Conservation (phyloP, 352 stramenopile species). For the Pseudoperonospora humuli region DNA sequence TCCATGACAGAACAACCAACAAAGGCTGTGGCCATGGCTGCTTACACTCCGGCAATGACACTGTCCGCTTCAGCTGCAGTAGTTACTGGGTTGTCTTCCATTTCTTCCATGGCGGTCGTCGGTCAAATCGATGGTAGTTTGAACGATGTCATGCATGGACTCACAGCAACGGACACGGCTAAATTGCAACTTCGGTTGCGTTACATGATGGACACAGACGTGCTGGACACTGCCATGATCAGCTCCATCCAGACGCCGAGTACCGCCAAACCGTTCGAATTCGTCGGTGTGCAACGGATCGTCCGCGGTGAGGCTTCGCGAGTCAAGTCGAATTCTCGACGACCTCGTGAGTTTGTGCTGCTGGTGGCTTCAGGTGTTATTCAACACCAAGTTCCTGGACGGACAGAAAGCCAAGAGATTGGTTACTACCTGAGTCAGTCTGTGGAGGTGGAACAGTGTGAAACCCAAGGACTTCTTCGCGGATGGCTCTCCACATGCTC, state of each 20-base stretch:
- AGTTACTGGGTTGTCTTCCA: conserved; percentile 4
- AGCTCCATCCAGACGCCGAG: conserved; percentile 15
- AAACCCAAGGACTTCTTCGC: conserved; percentile 1
- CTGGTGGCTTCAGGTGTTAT: conserved; percentile 24
- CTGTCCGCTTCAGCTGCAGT: conserved; percentile 1
- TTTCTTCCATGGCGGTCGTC: conserved; percentile 15
- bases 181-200: conserved; percentile 23
- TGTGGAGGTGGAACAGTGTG: conserved; percentile 9
- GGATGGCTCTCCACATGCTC: conserved; percentile 26
- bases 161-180: conserved; percentile 19
- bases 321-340: conserved; percentile 9
- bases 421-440: conserved; percentile 23
- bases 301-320: conserved; percentile 16
- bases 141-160: conserved; percentile 31
- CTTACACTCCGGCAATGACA: conserved; percentile 17
- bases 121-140: conserved; percentile 25
- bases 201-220: conserved; percentile 24
- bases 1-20: conserved; percentile 5
- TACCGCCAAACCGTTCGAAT: conserved; percentile 20
- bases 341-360: conserved; percentile 28
- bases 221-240: conserved; percentile 23
- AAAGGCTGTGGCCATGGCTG: conserved; percentile 22
- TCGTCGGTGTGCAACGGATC: conserved; percentile 27
- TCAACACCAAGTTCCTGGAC: conserved; percentile 3
- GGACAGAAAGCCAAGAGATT: conserved; percentile 7